Percentiles rank a stretch among this genome's conserved stretches.
phyloP scores from a whole-genome alignment of 2,329 filamentous ascomycete genomes.

The Leptographium radiaticola region DNA sequence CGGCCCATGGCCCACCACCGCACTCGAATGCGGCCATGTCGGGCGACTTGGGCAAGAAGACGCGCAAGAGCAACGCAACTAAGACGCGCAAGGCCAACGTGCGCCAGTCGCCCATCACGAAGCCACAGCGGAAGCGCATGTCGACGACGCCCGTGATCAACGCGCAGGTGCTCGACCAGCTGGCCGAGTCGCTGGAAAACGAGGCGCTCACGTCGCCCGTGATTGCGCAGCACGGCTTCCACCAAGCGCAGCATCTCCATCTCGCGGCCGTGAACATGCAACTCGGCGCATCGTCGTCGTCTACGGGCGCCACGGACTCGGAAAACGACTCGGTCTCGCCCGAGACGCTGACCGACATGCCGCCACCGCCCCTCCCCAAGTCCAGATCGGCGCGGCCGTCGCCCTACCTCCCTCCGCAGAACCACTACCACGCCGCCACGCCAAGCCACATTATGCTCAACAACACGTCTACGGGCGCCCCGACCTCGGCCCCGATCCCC shows the following conservation, averaged over 20 bases:
- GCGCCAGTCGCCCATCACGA: slow-evolving; percentile 60
- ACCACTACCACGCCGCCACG: slow-evolving; percentile 8
- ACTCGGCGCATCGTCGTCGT: slow-evolving; percentile 20
- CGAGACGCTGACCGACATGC: slow-evolving; percentile 52
- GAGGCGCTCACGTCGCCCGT: slow-evolving; percentile 12
- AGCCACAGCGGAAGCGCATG: slow-evolving; percentile 45
- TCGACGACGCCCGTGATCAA: slow-evolving; percentile 41
- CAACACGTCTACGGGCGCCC: not conserved
- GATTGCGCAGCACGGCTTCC: slow-evolving; percentile 21
- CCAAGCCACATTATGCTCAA: slow-evolving; percentile 4
- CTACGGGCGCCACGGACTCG: slow-evolving; percentile 37
- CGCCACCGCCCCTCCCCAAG: slow-evolving; percentile 53
- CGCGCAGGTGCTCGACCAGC: slow-evolving; percentile 40
- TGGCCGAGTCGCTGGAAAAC: slow-evolving; percentile 30
- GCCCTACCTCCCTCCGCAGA: slow-evolving; percentile 50
- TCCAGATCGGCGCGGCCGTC: slow-evolving; percentile 53
- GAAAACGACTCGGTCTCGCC: slow-evolving; percentile 54
- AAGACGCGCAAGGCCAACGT: slow-evolving; percentile 42
- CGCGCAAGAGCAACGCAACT: slow-evolving; percentile 35
- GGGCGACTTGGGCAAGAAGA: slow-evolving; percentile 35
- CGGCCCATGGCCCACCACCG: slow-evolving; percentile 16
- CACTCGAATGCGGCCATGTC: slow-evolving; percentile 1
- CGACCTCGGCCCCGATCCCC: not conserved
- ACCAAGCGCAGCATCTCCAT: slow-evolving; percentile 20
- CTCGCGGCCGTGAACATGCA: slow-evolving; percentile 11